Conservation (phyloP, 208 protist genomes). For the Blechomonas ayalai region DNA sequence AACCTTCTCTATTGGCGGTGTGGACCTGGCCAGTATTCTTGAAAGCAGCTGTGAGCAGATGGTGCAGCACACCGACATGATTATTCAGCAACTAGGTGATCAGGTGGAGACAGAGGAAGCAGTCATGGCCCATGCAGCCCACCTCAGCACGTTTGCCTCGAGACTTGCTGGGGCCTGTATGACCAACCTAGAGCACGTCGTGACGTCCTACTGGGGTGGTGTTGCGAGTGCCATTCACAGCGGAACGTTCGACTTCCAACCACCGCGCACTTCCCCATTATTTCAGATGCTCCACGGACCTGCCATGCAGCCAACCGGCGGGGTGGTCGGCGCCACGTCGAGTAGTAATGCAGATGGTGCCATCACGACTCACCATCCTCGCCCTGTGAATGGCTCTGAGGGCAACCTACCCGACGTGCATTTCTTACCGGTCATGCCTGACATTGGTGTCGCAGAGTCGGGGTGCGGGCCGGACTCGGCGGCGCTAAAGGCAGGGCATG, state of each 20-base stretch:
- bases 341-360: too few relatives aligned
- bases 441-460: too few relatives aligned
- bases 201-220: conserved; percentile 81
- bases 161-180: conserved; percentile 48
- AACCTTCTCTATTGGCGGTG: conserved; percentile 41
- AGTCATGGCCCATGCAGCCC: conserved; percentile 32
- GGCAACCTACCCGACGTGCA: conserved; percentile 21
- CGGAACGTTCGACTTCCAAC: conserved; percentile 59
- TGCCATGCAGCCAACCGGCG: not conserved
- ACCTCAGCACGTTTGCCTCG: conserved; percentile 44
- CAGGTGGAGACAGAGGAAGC: conserved; percentile 39
- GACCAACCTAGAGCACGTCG: conserved; percentile 54
- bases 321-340: not conserved
- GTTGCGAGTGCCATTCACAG: conserved; percentile 60
- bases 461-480: not conserved
- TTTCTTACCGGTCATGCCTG: conserved; percentile 30
- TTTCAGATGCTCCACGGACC: conserved; percentile 15
- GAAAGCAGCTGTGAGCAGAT: conserved; percentile 66
- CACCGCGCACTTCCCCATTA: conserved; percentile 10
- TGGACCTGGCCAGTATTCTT: conserved; percentile 62
- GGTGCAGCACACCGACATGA: conserved; percentile 31
- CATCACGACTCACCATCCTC: too few relatives aligned
- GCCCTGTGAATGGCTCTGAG: too few relatives aligned
- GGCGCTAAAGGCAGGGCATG: not conserved
- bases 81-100: conserved; percentile 60